Evolutionary conservation across 2,329 filamentous ascomycete genomes (phyloP), one percentile per base, ranked within the genome.

Genomic region (Fusarium concolor): DNA sequence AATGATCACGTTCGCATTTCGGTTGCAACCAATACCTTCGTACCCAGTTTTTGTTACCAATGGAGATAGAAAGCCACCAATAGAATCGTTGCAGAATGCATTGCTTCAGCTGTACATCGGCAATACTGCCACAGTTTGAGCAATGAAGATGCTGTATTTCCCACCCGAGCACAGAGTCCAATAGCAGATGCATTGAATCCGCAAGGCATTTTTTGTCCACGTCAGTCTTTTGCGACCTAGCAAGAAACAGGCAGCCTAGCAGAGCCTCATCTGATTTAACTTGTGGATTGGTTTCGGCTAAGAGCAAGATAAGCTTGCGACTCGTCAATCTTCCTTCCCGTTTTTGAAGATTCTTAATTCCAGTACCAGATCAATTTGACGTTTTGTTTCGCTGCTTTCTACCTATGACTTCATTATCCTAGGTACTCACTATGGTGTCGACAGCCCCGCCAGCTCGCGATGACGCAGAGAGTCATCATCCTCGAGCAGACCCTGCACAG

Each of bases 201-300:
- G 15, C 22, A 56, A 62, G 57, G 59, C 59, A 41, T 31, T 43
- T 41, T 47, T 47, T 54, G 49, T 62, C 53, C 59, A 47, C 59
- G 59, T 62, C 53, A 39, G 49, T 38, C 35, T 2, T 12, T 56
- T 44, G 59, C 59, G 57, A 62, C 60, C 57, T 33, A 20, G 28
- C 5, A 3, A 14, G 35, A 12, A 39, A 24, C 24, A 50, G 56
- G 37, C 55, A 39, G 41, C 31, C 11, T 14, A 26, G 31, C 49
- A 62, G 59, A 62, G 59, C 59, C 59, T 62, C 59, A 62, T 15
- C 24, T 20, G 29, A n/a, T 24, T 47, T 18, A 31, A 42, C 50
- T 29, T 43, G 29, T 47, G 20, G 18, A 26, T 26, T 26, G 26
- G 20, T 46, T 7, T 12, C 0, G 20, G 11, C 38, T 17, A 3